Percentiles rank a stretch among this genome's conserved stretches.
Evolutionary conservation across 2,329 filamentous ascomycete species (phyloP).

Genomic region (Colletotrichum cordylinicola): DNA sequence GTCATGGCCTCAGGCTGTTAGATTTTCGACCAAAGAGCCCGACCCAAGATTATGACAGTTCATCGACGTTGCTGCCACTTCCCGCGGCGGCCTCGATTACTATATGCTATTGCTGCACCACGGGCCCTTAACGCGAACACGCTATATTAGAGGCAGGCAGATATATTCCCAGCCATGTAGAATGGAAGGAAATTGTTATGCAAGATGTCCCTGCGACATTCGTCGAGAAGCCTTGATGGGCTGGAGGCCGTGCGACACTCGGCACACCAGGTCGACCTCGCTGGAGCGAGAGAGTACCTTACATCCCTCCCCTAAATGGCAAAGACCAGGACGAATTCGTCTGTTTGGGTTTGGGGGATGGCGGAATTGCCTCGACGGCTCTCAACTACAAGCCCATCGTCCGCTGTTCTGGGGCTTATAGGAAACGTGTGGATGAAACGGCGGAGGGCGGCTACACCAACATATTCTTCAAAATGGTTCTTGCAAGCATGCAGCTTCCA

Average conservation of each 20-base stretch:
- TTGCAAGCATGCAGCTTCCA: neutral
- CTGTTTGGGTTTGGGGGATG: neutral
- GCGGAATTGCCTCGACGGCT: neutral
- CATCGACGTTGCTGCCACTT: no score
- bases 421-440: neutral
- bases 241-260: neutral
- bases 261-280: neutral
- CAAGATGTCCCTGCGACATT: no score
- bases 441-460: neutral
- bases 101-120: neutral
- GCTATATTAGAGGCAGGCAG: neutral
- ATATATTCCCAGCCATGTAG: neutral
- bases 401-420: neutral
- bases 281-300: neutral
- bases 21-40: neutral
- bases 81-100: neutral
- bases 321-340: neutral
- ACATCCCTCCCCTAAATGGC: neutral
- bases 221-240: no score
- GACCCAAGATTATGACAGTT: neutral
- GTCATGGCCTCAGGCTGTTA: neutral
- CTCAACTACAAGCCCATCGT: neutral
- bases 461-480: neutral
- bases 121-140: neutral
- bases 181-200: neutral